Conservation (phyloP, 2,329 filamentous ascomycete species). For the Claviceps cyperi region DNA sequence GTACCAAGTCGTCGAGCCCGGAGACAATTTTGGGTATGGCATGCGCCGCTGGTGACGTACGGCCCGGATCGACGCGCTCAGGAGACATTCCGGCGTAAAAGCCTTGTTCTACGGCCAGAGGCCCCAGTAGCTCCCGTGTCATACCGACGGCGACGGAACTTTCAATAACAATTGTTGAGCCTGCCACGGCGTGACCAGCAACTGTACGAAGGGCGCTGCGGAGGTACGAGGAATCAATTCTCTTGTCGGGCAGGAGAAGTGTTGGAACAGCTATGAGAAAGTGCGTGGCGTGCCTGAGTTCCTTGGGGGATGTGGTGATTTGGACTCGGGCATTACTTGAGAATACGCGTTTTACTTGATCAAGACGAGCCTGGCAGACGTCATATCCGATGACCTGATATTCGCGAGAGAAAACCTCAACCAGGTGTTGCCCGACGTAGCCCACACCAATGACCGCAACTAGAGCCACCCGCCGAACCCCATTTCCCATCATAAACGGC, state of each 20-base stretch:
- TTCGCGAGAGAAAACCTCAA: conserved; percentile 25
- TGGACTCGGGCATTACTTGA: conserved; percentile 14
- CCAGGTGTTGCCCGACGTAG: conserved; percentile 36
- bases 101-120: conserved; percentile 25
- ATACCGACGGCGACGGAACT: conserved; percentile 40
- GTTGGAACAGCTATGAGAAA: conserved; percentile 41
- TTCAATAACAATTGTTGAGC: conserved; percentile 36
- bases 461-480: conserved; percentile 14
- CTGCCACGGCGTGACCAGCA: conserved; percentile 24
- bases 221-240: conserved; percentile 32
- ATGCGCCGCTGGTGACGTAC: conserved; percentile 22
- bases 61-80: conserved; percentile 38
- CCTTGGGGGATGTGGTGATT: conserved; percentile 24
- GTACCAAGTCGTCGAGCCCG: conserved; percentile 31
- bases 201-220: conserved; percentile 28
- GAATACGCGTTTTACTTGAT: conserved; percentile 18
- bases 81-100: conserved; percentile 37
- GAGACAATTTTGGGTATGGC: conserved; percentile 40
- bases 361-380: conserved; percentile 25
- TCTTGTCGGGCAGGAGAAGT: conserved; percentile 29
- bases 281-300: conserved; percentile 30
- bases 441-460: conserved; percentile 38
- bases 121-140: conserved; percentile 34
- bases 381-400: conserved; percentile 34
- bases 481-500: conserved; percentile 2